phyloP scores from a whole-genome alignment of 305 asterid species.

The Fraxinus floribunda region DNA sequence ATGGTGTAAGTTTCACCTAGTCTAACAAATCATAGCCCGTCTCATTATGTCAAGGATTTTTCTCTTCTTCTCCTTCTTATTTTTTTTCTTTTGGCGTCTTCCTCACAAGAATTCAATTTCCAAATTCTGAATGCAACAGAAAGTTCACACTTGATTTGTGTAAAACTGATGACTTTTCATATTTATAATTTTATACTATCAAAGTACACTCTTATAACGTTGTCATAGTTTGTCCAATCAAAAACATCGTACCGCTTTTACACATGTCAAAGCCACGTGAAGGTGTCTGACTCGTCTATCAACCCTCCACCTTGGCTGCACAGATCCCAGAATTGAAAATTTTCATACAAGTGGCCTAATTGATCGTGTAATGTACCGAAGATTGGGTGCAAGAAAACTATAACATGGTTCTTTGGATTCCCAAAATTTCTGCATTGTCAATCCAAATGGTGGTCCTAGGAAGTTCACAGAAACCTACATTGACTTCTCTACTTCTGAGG shows the following conservation, averaged over 20 bases:
- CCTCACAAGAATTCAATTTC: not conserved
- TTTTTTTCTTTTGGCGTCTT: not conserved
- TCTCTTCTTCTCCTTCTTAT: not conserved
- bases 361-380: conserved; percentile 22
- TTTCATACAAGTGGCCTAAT: not conserved
- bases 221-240: not conserved
- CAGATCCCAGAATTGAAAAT: not conserved
- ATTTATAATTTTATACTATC: not conserved
- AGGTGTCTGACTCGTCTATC: not conserved
- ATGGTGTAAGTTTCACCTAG: too few relatives aligned
- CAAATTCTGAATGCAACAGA: not conserved
- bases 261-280: conserved; percentile 23
- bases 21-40: not conserved
- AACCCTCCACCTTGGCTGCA: conserved; percentile 17
- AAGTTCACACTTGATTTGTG: not conserved
- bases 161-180: not conserved
- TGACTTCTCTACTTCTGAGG: not conserved
- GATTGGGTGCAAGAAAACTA: conserved; percentile 31
- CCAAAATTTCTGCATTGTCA: conserved; percentile 10
- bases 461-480: conserved; percentile 13
- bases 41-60: not conserved
- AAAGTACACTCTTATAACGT: not conserved
- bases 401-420: not conserved
- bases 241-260: not conserved
- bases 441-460: conserved; percentile 35